phyloP scores from a whole-genome alignment of 2,329 filamentous ascomycete species.

The Fusarium sp. region DNA sequence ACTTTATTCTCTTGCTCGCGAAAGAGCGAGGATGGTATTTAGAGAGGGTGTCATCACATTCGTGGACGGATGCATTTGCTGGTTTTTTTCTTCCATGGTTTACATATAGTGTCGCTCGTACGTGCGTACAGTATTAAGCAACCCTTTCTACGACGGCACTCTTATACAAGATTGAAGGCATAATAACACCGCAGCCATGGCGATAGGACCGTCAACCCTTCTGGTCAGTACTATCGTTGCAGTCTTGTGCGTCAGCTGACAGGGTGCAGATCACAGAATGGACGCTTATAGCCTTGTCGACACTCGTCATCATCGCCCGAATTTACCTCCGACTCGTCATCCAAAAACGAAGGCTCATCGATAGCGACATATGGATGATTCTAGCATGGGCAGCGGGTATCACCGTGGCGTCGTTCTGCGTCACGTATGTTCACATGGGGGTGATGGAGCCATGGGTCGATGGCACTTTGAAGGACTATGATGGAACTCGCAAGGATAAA shows the following conservation, averaged over 20 bases:
- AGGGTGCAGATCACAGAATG: slow-evolving; percentile 12
- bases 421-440: slow-evolving; percentile 2
- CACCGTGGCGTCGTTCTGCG: neutral
- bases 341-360: slow-evolving; percentile 15
- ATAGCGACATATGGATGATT: slow-evolving; percentile 24
- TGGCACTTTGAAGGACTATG: neutral
- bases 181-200: neutral
- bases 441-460: slow-evolving; percentile 8
- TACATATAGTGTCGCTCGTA: neutral
- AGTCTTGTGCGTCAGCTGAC: neutral
- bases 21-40: neutral
- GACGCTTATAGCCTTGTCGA: slow-evolving; percentile 20
- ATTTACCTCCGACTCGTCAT: slow-evolving; percentile 26
- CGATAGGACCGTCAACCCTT: slow-evolving; percentile 6
- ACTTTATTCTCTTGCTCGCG: neutral
- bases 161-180: neutral
- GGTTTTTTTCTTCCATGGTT: neutral
- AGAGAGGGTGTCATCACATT: neutral
- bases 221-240: neutral
- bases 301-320: slow-evolving; percentile 18
- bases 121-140: neutral
- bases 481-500: neutral
- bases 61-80: neutral
- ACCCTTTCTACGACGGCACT: neutral
- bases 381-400: slow-evolving; percentile 13